Evolutionary conservation across 1,284 basidiomycete species (phyloP).

Genomic region (Trametes sp.): DNA sequence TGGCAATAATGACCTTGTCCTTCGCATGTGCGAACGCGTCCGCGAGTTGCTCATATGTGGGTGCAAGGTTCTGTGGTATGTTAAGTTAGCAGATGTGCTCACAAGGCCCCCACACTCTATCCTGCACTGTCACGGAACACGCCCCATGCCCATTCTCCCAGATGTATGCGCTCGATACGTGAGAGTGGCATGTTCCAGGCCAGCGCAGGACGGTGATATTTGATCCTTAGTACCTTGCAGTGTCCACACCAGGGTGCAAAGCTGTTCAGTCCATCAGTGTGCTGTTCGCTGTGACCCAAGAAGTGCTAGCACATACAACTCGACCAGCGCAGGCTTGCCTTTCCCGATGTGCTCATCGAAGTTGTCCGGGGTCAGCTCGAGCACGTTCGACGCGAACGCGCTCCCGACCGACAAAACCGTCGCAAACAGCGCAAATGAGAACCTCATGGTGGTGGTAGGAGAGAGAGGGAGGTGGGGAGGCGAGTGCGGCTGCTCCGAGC

Average conservation of each 20-base stretch:
- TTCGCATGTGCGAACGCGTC: slow-evolving; percentile 82
- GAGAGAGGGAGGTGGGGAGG: slow-evolving; percentile 15
- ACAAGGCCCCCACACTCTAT: too few species aligned
- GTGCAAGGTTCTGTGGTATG: slow-evolving; percentile 75
- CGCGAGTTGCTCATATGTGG: slow-evolving; percentile 88
- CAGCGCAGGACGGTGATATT: neutral
- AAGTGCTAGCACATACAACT: slow-evolving; percentile 69
- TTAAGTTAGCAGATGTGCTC: neutral
- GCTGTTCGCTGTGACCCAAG: neutral
- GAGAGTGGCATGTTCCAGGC: neutral
- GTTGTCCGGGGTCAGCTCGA: slow-evolving; percentile 79
- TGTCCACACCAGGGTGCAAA: slow-evolving; percentile 90
- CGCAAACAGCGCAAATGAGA: slow-evolving; percentile 64
- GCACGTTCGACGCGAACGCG: slow-evolving; percentile 79
- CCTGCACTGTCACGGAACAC: neutral
- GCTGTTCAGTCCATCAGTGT: slow-evolving; percentile 45
- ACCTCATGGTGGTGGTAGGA: slow-evolving; percentile 60
- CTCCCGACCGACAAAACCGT: slow-evolving; percentile 60
- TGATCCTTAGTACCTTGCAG: slow-evolving; percentile 68
- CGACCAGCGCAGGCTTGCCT: slow-evolving; percentile 85
- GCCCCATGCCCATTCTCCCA: too few species aligned
- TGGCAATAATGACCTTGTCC: slow-evolving; percentile 89
- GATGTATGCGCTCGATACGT: neutral
- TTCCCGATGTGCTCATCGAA: slow-evolving; percentile 81
- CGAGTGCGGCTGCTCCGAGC: slow-evolving; percentile 21